A percentile compares a stretch with the other conserved stretches of the same genome.
Evolutionary conservation across 1,139 yeast genomes (phyloP).

Genomic region (Fermentozyma sake): DNA sequence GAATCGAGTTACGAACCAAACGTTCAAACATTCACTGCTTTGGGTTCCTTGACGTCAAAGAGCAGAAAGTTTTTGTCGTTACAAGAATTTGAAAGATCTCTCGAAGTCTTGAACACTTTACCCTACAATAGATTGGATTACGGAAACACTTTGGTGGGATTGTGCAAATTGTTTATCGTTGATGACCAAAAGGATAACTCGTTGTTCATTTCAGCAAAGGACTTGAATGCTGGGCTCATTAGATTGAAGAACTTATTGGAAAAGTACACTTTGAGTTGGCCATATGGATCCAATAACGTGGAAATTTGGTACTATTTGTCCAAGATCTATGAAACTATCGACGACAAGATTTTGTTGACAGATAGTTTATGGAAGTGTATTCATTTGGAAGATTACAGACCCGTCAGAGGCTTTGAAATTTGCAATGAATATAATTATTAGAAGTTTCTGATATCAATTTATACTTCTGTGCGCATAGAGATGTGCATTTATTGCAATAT

Average conservation of each 20-base stretch:
- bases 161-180: constrained; percentile 51
- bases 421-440: constrained; percentile 16
- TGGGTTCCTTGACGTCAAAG: constrained; percentile 48
- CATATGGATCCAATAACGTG: constrained; percentile 50
- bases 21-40: constrained; percentile 48
- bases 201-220: constrained; percentile 43
- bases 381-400: constrained; percentile 61
- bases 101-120: constrained; percentile 34
- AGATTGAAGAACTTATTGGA: constrained; percentile 63
- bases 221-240: constrained; percentile 60
- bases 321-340: constrained; percentile 57
- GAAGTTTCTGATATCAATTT: no score
- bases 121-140: constrained; percentile 34
- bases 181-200: constrained; percentile 34
- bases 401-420: constrained; percentile 47
- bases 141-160: constrained; percentile 61
- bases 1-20: constrained; percentile 49
- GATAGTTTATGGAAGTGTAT: constrained; percentile 63
- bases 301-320: constrained; percentile 77
- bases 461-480: no score
- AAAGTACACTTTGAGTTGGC: constrained; percentile 41
- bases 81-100: constrained; percentile 64
- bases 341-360: constrained; percentile 50
- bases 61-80: constrained; percentile 47
- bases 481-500: no score